Base-by-base conservation (phyloP, 78 protist species). In the Cyanophora paradoxa region DNA sequence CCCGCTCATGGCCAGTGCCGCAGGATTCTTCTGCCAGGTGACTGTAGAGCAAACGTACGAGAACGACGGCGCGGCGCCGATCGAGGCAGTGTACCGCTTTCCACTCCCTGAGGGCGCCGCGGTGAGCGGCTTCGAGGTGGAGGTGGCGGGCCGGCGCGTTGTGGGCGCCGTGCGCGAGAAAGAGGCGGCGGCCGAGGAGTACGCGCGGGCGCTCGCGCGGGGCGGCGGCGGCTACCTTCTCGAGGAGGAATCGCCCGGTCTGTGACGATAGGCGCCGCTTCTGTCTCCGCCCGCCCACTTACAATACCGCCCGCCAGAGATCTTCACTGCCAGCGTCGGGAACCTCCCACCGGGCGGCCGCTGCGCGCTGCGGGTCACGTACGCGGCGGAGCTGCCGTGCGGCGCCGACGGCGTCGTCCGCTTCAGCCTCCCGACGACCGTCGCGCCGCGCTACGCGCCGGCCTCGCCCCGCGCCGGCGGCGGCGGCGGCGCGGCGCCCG, bases 81-180 rank as follows among this genome's bases (percentile, higher is more conserved):
- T 87, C 7, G 94, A 90, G 41, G 84, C 91, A 13, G 69, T 48
- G n/a, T 92, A 84, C 34, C 78, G 74, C 31, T 92, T 92, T 57
- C 94, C 3, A 94, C 96, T n/a, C n/a, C n/a, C n/a, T n/a, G n/a
- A n/a, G n/a, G n/a, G n/a, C n/a, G n/a, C n/a, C n/a, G n/a, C n/a
- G 3, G 94, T 92, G n/a, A 88, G 92, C 59, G 91, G 81, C 8
- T 92, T 92, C 31, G 81, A 78, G 39, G 91, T 91, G 14, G 74
- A 37, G 44, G 62, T 92, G 50, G 81, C 90, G 64, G 92, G 90
- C 59, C 63, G 73, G 48, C 78, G 79, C 41, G 42, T 93, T 0
- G 73, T 74, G 30, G 92, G 93, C 39, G 79, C 74, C 16, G 86
- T 84, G 14, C 82, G 88, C 59, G 92, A 85, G 16, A 93, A 93